phyloP scores from a whole-genome alignment of 257 asterid genomes.

The Solanum pennellii region DNA sequence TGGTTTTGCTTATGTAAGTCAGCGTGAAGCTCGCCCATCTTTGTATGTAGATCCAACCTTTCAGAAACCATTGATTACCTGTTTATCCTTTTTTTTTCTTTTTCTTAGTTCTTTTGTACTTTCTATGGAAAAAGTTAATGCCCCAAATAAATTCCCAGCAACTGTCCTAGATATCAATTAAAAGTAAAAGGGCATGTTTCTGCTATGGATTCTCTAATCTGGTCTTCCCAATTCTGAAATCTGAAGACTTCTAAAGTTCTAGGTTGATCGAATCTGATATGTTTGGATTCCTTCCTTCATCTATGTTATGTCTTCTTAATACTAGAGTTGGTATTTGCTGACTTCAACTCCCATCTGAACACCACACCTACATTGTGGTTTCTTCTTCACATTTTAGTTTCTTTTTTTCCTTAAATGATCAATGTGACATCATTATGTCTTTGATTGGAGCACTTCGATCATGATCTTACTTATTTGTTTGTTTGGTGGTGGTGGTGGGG shows the following conservation, averaged over 20 bases:
- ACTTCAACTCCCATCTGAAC: not conserved
- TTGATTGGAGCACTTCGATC: not conserved
- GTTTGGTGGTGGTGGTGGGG: not conserved
- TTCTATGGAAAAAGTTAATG: not conserved
- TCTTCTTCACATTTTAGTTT: not conserved
- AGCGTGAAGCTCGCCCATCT: slow-evolving; percentile 88
- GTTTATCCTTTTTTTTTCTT: not conserved
- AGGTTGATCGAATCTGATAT: not conserved
- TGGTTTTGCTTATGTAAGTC: slow-evolving; percentile 93
- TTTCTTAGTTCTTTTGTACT: not conserved
- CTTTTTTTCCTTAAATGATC: not conserved
- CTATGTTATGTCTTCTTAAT: not conserved
- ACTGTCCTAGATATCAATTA: not conserved
- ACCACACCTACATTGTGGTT: not conserved
- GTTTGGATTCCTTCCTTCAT: not conserved
- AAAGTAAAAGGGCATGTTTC: not conserved
- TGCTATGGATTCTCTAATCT: not conserved
- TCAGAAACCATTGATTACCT: not conserved
- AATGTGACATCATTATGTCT: not conserved
- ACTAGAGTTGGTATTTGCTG: not conserved
- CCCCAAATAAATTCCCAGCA: not conserved
- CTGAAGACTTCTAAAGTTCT: not conserved
- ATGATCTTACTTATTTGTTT: not conserved
- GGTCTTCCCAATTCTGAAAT: not conserved
- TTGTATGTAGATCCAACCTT: slow-evolving; percentile 43